phyloP scores from a whole-genome alignment of 768 basidiomycete species.

The Coprinopsis marcescibilis region DNA sequence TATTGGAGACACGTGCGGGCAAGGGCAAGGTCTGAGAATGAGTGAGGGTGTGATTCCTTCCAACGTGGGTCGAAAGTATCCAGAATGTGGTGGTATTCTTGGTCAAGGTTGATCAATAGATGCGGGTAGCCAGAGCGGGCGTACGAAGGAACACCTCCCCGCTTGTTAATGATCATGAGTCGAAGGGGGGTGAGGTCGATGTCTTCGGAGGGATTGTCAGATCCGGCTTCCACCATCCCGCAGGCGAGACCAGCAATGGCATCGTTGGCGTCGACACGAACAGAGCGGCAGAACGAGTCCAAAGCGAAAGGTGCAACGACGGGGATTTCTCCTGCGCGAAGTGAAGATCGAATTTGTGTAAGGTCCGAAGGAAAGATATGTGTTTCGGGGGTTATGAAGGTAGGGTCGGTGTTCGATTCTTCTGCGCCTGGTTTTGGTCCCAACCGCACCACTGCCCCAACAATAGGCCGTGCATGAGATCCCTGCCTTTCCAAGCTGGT shows the following conservation, averaged over 20 bases:
- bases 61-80: conserved; percentile 79
- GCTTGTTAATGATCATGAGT: conserved; percentile 94
- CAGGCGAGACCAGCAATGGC: conserved; percentile 82
- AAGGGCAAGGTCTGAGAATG: conserved; percentile 79
- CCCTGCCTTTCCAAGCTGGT: conserved; percentile 79
- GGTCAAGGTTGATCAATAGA: conserved; percentile 88
- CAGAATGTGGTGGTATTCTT: conserved; percentile 80
- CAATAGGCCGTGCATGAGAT: conserved; percentile 80
- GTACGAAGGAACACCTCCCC: conserved; percentile 96
- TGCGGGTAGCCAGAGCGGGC: conserved; percentile 93
- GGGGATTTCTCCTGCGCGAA: conserved; percentile 92
- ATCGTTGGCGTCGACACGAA: conserved; percentile 82
- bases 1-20: conserved; percentile 82
- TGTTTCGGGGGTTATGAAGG: conserved; percentile 54
- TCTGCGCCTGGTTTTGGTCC: conserved; percentile 61
- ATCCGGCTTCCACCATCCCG: conserved; percentile 67
- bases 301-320: conserved; percentile 91
- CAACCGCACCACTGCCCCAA: conserved; percentile 79
- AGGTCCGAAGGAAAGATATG: conserved; percentile 80
- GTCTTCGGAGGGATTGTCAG: conserved; percentile 36
- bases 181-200: conserved; percentile 88
- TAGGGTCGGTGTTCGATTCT: conserved; percentile 23
- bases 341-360: conserved; percentile 78
- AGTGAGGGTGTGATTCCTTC: conserved; percentile 73
- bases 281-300: conserved; percentile 83